A percentile compares a stretch with the other conserved stretches of the same genome.
These are phyloP conservation scores for Entomortierella chlamydospora DNA, from an alignment of 192 early-diverging fungal genomes.

Conservation along the genomic window DNA sequence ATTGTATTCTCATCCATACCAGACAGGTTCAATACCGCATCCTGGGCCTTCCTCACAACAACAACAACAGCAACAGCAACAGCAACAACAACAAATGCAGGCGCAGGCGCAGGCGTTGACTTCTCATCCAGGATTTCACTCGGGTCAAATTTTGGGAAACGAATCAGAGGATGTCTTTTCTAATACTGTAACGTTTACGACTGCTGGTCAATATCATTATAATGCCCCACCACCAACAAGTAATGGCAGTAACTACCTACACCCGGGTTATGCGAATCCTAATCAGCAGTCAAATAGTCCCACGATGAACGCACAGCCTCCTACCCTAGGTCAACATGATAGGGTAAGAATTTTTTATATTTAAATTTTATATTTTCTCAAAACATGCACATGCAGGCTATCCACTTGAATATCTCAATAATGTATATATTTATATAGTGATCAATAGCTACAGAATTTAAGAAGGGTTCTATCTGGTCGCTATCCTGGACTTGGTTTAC, in stretches of 20 bases:
- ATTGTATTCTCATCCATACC: conserved; percentile 10
- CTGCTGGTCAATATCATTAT: conserved; percentile 17
- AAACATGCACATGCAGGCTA: too few relatives aligned
- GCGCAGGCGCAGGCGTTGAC: conserved; percentile 10
- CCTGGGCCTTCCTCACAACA: conserved; percentile 1
- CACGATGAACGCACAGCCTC: neutral
- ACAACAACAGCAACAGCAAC: too few relatives aligned
- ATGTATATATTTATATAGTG: too few relatives aligned
- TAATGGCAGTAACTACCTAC: conserved; percentile 12
- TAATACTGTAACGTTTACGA: conserved; percentile 9
- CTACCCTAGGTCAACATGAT: conserved; percentile 10
- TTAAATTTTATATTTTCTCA: too few relatives aligned
- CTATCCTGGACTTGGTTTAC: too few relatives aligned
- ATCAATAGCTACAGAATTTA: too few relatives aligned
- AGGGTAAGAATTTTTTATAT: conserved; percentile 1
- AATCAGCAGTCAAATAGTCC: conserved; percentile 2
- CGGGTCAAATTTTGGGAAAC: conserved; percentile 16
- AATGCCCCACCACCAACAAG: neutral
- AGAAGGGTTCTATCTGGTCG: too few relatives aligned
- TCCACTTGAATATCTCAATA: too few relatives aligned
- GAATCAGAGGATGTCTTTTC: conserved; percentile 31
- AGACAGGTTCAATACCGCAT: neutral
- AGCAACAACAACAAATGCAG: too few relatives aligned
- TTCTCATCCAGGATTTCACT: conserved; percentile 19
- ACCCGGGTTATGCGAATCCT: conserved; percentile 14